Evolutionary conservation across 1,284 basidiomycete genomes (phyloP), one percentile per base, ranked within the genome.

Genomic region (Cerrena zonata): DNA sequence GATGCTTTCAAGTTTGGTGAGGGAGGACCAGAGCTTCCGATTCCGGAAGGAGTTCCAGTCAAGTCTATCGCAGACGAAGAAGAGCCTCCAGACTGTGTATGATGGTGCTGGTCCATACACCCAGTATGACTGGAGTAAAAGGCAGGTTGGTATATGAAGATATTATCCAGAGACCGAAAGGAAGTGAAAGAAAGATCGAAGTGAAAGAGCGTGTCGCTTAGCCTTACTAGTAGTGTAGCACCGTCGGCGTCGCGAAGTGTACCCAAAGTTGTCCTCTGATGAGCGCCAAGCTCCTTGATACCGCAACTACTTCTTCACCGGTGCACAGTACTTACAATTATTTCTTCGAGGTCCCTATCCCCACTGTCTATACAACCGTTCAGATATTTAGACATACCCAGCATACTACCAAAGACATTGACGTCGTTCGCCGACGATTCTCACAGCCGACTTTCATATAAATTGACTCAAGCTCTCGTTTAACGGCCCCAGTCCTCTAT

Each of bases 1-100:
- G 73, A 70, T 23, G 78, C 69, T 25, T 68, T 66, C 42, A 79
- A 66, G n/a, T 78, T 68, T 23, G 81, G 78, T 12, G 81, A 80
- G 24, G 64, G 59, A 15, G 77, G 71, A 24, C 73, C 69, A 36
- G 70, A 71, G 47, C 41, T 63, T 49, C 63, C 67, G 40, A 78
- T 63, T 34, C 75, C 75, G 52, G 74, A 64, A 48, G 73, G 63
- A 25, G 74, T 72, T 26, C 73, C 67, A 48, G 74, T 69, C 41
- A 83, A 62, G 65, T 84, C 77, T 53, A 83, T 62, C 46, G 77
- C 80, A n/a, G 78, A 81, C 43, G 81, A 76, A 12, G 76, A 72
- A 21, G 77, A 76, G 43, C 54, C 59, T 44, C 47, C 57, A 40
- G 57, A 53, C 19, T 53, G 54, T 15, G 56, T 49, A 47, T 53